Evolutionary conservation across 352 stramenopile species (phyloP).

Genomic region (Aphanomyces euteiches): DNA sequence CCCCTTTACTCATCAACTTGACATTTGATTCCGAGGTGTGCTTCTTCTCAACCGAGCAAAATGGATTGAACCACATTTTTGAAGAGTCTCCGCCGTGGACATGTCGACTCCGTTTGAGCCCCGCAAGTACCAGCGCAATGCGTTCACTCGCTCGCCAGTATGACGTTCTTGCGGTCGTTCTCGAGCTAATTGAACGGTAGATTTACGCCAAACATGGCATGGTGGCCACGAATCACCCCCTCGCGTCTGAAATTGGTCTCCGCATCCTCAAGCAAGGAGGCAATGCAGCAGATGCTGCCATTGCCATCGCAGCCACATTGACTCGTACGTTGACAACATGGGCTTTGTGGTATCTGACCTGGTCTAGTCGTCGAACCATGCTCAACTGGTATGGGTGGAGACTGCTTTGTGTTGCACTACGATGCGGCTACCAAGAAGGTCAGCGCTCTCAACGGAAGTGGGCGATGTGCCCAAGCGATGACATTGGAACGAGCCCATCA

Average conservation of each 20-base stretch:
- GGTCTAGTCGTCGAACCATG: conserved; percentile 65
- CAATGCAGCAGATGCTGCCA: conserved; percentile 92
- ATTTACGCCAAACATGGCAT: conserved; percentile 88
- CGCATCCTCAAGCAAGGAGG: conserved; percentile 85
- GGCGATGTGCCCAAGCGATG: conserved; percentile 72
- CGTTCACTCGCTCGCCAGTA: conserved; percentile 23
- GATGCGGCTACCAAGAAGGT: conserved; percentile 82
- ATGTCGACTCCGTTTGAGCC: neutral
- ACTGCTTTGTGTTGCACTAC: conserved; percentile 97
- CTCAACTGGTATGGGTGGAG: conserved; percentile 81
- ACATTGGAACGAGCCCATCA: conserved; percentile 64
- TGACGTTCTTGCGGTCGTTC: neutral
- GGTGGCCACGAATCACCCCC: conserved; percentile 91
- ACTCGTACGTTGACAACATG: conserved; percentile 36
- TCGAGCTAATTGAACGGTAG: neutral
- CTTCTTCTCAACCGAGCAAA: too few species aligned
- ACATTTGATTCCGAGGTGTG: too few species aligned
- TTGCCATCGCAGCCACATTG: conserved; percentile 71
- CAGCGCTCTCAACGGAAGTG: conserved; percentile 90
- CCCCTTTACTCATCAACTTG: too few species aligned
- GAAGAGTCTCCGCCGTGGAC: too few species aligned
- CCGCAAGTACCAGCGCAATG: neutral
- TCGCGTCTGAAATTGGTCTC: conserved; percentile 90
- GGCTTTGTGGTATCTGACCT: conserved; percentile 52
- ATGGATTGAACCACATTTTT: too few species aligned